Evolutionary conservation across 495 filamentous ascomycete species (phyloP).

Genomic region (Entonaema liquescens): DNA sequence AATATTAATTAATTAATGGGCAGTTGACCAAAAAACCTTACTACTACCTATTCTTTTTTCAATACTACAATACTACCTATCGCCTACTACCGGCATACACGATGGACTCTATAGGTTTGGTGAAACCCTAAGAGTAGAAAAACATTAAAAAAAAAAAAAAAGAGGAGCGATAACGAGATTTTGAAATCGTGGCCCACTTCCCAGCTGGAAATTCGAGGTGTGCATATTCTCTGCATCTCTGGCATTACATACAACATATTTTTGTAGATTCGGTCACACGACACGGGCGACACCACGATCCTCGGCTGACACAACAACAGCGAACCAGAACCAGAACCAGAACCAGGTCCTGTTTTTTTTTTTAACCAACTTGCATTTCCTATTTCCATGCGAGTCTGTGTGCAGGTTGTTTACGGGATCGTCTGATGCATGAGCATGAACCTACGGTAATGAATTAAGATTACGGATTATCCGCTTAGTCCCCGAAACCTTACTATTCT

Average conservation of each 20-base stretch:
- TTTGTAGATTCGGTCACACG: constrained; percentile 31
- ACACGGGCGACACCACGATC: constrained; percentile 32
- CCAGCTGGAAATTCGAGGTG: background rate
- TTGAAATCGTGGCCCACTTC: background rate
- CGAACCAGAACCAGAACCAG: constrained; percentile 32
- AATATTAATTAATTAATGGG: background rate
- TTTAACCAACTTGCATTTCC: constrained; percentile 7
- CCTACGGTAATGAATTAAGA: constrained; percentile 22
- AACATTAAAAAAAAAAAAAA: no score
- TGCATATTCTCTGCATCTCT: background rate
- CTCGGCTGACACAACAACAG: constrained; percentile 33
- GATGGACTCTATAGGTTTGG: constrained; percentile 15
- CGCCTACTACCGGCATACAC: constrained; percentile 10
- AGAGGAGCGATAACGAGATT: background rate
- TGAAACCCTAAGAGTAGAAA: constrained; percentile 25
- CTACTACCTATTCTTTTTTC: background rate
- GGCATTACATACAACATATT: background rate
- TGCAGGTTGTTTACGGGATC: constrained; percentile 20
- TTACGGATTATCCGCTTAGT: constrained; percentile 3
- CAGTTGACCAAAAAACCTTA: background rate
- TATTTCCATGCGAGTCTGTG: background rate
- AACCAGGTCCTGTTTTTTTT: constrained; percentile 24
- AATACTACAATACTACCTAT: background rate
- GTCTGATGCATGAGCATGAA: constrained; percentile 17
- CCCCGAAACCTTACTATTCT: constrained; percentile 2